These are phyloP conservation scores for Chrysosporium queenslandicum DNA, from an alignment of 2,329 filamentous ascomycete species.

Conservation along the genomic window DNA sequence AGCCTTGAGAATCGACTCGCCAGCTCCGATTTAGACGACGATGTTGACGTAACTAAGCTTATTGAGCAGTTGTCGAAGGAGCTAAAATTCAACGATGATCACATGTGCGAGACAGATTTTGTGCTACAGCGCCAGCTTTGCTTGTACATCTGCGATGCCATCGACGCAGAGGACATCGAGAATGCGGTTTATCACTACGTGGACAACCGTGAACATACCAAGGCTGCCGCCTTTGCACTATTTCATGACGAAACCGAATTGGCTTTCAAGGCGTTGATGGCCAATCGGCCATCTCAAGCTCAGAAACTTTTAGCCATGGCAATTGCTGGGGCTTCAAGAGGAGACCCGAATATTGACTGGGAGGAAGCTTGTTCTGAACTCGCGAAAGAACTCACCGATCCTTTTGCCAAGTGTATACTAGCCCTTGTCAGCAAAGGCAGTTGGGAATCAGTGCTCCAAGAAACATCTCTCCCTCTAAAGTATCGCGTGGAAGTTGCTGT, in stretches of 20 bases:
- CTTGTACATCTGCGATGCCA: constrained; percentile 50
- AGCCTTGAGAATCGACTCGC: constrained; percentile 27
- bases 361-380: constrained; percentile 53
- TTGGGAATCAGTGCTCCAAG: constrained; percentile 50
- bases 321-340: constrained; percentile 38
- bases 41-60: constrained; percentile 28
- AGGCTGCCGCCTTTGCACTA: constrained; percentile 53
- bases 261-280: constrained; percentile 47
- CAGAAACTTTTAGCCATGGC: constrained; percentile 48
- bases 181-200: constrained; percentile 43
- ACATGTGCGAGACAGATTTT: constrained; percentile 43
- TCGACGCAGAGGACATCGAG: constrained; percentile 44
- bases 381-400: constrained; percentile 51
- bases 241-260: constrained; percentile 51
- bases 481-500: constrained; percentile 54
- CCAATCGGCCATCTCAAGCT: constrained; percentile 44
- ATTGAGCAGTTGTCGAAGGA: constrained; percentile 44
- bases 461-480: constrained; percentile 48
- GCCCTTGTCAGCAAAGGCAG: constrained; percentile 50
- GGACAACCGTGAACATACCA: constrained; percentile 47
- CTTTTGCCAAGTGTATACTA: constrained; percentile 52
- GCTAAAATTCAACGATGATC: constrained; percentile 44
- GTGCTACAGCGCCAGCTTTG: constrained; percentile 51
- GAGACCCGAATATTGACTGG: constrained; percentile 47
- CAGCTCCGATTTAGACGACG: constrained; percentile 20